These are phyloP conservation scores for Colletotrichum magnum DNA, from an alignment of 2,329 filamentous ascomycete species.

Conservation along the genomic window DNA sequence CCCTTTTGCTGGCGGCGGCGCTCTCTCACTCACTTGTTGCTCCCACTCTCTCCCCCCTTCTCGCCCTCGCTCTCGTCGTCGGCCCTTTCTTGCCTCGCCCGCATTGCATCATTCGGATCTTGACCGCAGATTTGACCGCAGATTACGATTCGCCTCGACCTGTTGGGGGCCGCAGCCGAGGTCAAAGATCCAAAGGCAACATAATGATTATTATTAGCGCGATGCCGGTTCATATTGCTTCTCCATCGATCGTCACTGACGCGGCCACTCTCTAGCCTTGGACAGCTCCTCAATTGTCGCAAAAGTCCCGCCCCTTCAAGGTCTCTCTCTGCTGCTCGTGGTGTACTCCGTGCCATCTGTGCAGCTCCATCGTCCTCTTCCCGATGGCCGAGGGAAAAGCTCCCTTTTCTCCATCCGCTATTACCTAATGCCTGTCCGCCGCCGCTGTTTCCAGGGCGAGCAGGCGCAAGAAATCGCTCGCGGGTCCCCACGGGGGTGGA, in stretches of 20 bases:
- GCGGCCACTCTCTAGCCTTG: slow-evolving; percentile 1
- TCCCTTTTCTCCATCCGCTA: neutral
- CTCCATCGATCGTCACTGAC: slow-evolving; percentile 28
- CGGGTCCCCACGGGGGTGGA: slow-evolving; percentile 28
- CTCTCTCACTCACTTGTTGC: neutral
- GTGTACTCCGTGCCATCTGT: neutral
- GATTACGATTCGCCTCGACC: slow-evolving; percentile 20
- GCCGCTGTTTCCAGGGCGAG: neutral
- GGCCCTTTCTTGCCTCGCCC: neutral
- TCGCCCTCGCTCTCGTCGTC: neutral
- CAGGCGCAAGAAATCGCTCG: slow-evolving; percentile 6
- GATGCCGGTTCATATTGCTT: slow-evolving; percentile 22
- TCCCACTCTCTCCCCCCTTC: neutral
- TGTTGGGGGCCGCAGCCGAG: neutral
- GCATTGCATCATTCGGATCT: slow-evolving; percentile 20
- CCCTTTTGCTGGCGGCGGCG: neutral
- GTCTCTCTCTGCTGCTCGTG: neutral
- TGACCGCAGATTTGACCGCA: slow-evolving; percentile 30
- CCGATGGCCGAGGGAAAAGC: neutral
- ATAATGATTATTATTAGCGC: slow-evolving; percentile 4
- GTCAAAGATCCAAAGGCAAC: no score
- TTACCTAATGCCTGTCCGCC: neutral
- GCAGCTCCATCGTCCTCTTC: neutral
- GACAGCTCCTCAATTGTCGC: neutral
- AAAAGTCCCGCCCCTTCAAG: neutral